These are phyloP conservation scores for Trichoderma guizhouense DNA, from an alignment of 2,329 filamentous ascomycete species.

Conservation along the genomic window DNA sequence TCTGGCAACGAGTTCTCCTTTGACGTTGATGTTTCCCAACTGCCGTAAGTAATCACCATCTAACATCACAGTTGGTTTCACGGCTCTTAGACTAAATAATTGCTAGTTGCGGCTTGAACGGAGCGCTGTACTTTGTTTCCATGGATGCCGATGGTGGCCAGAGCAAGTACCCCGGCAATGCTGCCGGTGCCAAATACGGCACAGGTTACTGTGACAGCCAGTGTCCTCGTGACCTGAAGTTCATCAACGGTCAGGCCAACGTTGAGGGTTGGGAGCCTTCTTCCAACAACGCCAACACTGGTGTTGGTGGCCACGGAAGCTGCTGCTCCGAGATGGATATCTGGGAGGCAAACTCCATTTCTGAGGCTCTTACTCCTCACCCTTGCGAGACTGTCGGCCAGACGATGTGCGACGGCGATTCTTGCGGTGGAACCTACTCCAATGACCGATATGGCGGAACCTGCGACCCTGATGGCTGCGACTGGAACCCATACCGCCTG, in stretches of 20 bases:
- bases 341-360: slow-evolving; percentile 64
- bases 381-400: slow-evolving; percentile 53
- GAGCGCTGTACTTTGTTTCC: slow-evolving; percentile 63
- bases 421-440: slow-evolving; percentile 53
- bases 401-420: slow-evolving; percentile 47
- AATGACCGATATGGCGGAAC: slow-evolving; percentile 55
- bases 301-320: slow-evolving; percentile 49
- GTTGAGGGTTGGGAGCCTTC: slow-evolving; percentile 51
- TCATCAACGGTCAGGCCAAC: slow-evolving; percentile 55
- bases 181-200: slow-evolving; percentile 56
- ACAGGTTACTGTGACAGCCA: slow-evolving; percentile 55
- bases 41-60: not conserved
- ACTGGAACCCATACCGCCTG: slow-evolving; percentile 67
- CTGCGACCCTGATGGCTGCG: slow-evolving; percentile 68
- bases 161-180: slow-evolving; percentile 48
- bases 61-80: not conserved
- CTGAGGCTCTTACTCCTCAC: slow-evolving; percentile 64
- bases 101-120: slow-evolving; percentile 66
- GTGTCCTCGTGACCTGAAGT: slow-evolving; percentile 55
- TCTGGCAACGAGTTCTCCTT: slow-evolving; percentile 69
- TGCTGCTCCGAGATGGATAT: slow-evolving; percentile 64
- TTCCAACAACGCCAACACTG: slow-evolving; percentile 51
- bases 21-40: slow-evolving; percentile 62
- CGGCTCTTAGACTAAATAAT: not conserved
- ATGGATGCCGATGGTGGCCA: slow-evolving; percentile 59